Conservation (phyloP, 2,329 filamentous ascomycete species). For the Ceratocystis cubensis region DNA sequence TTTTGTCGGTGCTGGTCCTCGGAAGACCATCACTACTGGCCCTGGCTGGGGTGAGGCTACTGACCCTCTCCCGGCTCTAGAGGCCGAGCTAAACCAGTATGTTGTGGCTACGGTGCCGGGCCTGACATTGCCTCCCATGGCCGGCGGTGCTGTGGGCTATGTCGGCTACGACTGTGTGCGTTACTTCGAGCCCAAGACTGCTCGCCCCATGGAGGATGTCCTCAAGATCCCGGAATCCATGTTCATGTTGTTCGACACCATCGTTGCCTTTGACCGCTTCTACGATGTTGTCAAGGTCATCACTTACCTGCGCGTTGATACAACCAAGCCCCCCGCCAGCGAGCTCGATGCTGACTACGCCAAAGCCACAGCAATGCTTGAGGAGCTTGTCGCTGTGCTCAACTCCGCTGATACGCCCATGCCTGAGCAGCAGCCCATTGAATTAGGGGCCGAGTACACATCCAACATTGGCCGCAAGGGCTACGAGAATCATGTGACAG, state of each 20-base stretch:
- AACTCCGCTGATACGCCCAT: slow-evolving; percentile 63
- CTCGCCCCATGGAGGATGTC: slow-evolving; percentile 73
- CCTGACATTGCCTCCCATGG: slow-evolving; percentile 70
- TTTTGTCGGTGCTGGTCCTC: slow-evolving; percentile 72
- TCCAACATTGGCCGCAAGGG: slow-evolving; percentile 85
- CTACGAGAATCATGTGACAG: slow-evolving; percentile 80
- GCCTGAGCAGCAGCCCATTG: slow-evolving; percentile 62
- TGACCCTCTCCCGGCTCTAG: slow-evolving; percentile 73
- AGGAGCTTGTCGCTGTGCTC: slow-evolving; percentile 56
- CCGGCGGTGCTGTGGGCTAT: slow-evolving; percentile 88
- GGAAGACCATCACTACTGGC: slow-evolving; percentile 77
- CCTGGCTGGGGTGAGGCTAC: slow-evolving; percentile 71
- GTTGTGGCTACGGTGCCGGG: slow-evolving; percentile 74
- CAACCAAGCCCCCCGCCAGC: slow-evolving; percentile 37
- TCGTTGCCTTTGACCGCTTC: slow-evolving; percentile 90
- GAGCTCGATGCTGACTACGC: slow-evolving; percentile 48
- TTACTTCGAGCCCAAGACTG: slow-evolving; percentile 97
- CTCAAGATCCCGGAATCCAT: slow-evolving; percentile 82
- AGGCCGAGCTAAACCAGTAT: slow-evolving; percentile 65
- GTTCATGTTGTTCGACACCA: slow-evolving; percentile 94
- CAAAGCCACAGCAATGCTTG: slow-evolving; percentile 51
- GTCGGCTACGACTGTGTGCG: slow-evolving; percentile 95
- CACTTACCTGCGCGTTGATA: slow-evolving; percentile 68
- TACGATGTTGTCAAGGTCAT: slow-evolving; percentile 87
- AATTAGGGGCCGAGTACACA: slow-evolving; percentile 62